phyloP scores from a whole-genome alignment of 768 basidiomycete species.

The Kwoniella sp. region DNA sequence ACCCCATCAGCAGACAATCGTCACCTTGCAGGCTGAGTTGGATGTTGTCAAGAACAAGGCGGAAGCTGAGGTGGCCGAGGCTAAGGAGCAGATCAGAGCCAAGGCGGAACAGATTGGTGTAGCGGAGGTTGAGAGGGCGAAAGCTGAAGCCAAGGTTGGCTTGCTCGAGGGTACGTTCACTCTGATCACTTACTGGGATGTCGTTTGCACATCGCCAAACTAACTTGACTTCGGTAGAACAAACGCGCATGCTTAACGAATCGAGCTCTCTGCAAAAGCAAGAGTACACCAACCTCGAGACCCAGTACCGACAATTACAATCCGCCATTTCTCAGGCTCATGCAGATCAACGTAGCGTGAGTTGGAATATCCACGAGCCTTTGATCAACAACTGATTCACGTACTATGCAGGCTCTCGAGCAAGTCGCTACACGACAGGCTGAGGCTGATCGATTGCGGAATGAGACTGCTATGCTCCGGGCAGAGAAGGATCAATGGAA shows the following conservation, averaged over 20 bases:
- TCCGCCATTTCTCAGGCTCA: conserved; percentile 35
- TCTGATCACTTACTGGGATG: too few relatives aligned
- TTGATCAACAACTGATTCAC: not conserved
- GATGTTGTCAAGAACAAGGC: conserved; percentile 79
- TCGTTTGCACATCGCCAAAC: too few relatives aligned
- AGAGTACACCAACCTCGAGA: conserved; percentile 37
- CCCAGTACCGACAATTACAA: conserved; percentile 37
- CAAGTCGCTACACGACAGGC: conserved; percentile 66
- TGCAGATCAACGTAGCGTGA: conserved; percentile 37
- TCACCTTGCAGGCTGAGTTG: conserved; percentile 75
- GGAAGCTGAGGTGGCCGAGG: conserved; percentile 69
- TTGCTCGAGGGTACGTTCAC: conserved; percentile 72
- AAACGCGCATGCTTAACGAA: conserved; percentile 42
- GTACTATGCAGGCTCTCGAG: conserved; percentile 62
- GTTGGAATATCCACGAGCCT: too few relatives aligned
- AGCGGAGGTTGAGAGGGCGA: conserved; percentile 70
- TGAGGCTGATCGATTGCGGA: conserved; percentile 73
- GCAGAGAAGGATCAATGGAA: conserved; percentile 95
- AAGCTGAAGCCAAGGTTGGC: conserved; percentile 79
- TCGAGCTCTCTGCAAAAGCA: conserved; percentile 44
- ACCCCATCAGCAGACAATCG: conserved; percentile 57
- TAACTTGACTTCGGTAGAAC: too few relatives aligned
- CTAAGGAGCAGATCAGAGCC: conserved; percentile 69
- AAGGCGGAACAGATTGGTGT: conserved; percentile 71
- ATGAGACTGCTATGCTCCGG: conserved; percentile 81